Percentiles rank a stretch among this genome's conserved stretches.
Conservation (phyloP, 192 early-diverging fungal species). For the Obelidium mucronatum region DNA sequence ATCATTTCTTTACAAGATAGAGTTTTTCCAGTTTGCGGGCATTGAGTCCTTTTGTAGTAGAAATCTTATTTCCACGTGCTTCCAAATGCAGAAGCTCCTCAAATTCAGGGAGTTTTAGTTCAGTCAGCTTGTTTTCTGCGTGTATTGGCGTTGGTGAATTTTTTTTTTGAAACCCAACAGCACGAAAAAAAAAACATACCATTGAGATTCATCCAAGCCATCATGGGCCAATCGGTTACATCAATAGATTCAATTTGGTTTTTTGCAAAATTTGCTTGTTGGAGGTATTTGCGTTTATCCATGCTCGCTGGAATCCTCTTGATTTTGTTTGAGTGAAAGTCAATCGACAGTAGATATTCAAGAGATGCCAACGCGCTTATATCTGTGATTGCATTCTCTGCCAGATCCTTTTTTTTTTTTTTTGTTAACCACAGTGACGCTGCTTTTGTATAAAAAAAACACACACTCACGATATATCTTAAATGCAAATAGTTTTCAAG, state of each 20-base stretch:
- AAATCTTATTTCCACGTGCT: conserved; percentile 52
- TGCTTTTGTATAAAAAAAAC: background rate
- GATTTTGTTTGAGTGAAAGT: conserved; percentile 54
- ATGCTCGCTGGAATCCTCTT: conserved; percentile 46
- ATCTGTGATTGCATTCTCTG: conserved; percentile 51
- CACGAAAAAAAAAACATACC: conserved; percentile 37
- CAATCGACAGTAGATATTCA: conserved; percentile 55
- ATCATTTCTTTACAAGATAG: conserved; percentile 49
- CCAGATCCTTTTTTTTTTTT: conserved; percentile 44
- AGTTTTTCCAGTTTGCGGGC: conserved; percentile 57
- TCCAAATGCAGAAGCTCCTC: conserved; percentile 56
- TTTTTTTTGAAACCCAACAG: background rate
- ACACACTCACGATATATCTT: conserved; percentile 51
- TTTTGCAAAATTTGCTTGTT: conserved; percentile 55
- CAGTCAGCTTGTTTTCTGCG: conserved; percentile 56
- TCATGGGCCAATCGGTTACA: conserved; percentile 49
- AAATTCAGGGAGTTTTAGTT: conserved; percentile 47
- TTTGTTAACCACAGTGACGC: background rate
- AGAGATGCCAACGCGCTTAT: conserved; percentile 46
- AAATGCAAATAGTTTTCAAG: conserved; percentile 57
- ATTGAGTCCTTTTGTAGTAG: conserved; percentile 33
- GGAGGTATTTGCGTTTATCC: conserved; percentile 57
- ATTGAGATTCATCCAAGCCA: conserved; percentile 58
- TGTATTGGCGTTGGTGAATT: background rate
- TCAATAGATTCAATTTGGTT: conserved; percentile 50